phyloP scores from a whole-genome alignment of 306 rosid species.

The Cucumis melo region DNA sequence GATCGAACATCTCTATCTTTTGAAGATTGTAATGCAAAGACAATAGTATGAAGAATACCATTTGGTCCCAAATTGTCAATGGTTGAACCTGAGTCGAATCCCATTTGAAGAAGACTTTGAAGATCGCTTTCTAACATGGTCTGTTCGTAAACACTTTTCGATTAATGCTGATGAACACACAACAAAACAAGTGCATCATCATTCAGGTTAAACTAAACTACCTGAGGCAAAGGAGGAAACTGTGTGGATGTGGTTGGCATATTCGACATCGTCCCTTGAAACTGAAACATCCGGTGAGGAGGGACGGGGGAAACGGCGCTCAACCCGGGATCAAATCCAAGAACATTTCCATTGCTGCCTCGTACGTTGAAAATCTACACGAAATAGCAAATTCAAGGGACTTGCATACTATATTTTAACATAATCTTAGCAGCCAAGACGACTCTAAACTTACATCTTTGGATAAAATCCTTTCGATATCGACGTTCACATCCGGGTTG shows the following conservation, averaged over 20 bases:
- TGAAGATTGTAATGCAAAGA: not conserved
- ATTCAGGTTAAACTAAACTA: conserved; percentile 8
- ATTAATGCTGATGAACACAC: conserved; percentile 12
- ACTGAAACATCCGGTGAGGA: conserved; percentile 43
- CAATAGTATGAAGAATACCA: conserved; percentile 23
- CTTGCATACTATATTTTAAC: not conserved
- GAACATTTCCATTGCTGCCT: conserved; percentile 35
- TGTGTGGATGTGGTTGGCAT: conserved; percentile 43
- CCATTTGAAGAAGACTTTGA: conserved; percentile 74
- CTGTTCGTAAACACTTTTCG: conserved; percentile 26
- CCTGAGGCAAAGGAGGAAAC: conserved; percentile 70
- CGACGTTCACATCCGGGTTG: conserved; percentile 79
- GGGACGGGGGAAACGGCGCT: conserved; percentile 47
- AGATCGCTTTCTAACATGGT: conserved; percentile 56
- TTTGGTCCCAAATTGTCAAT: conserved; percentile 68
- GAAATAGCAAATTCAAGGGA: not conserved
- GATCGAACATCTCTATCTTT: not conserved
- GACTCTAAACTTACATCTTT: conserved; percentile 58
- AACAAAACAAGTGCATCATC: not conserved
- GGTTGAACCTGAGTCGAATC: conserved; percentile 51
- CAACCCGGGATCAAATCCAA: conserved; percentile 48
- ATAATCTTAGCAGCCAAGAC: not conserved
- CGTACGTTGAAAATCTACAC: conserved; percentile 60
- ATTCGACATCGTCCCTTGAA: conserved; percentile 47
- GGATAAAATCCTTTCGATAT: conserved; percentile 67